Base-by-base conservation (phyloP, 2,329 filamentous ascomycete genomes). In the Diaporthe vexans region DNA sequence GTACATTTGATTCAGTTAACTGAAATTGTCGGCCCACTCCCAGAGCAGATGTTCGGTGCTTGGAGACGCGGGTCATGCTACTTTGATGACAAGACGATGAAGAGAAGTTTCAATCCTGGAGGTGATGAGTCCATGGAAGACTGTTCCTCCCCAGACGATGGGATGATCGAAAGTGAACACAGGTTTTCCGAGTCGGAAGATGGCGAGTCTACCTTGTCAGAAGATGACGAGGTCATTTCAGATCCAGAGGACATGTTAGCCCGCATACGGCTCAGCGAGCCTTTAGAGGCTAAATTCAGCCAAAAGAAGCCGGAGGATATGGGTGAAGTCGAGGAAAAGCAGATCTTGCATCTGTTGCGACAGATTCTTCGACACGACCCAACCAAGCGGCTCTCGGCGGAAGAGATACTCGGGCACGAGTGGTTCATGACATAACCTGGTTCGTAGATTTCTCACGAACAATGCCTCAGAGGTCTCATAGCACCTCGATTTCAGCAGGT, bases 1-100 rank as follows among this genome's bases (percentile, higher is more conserved):
- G 67, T 70, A n/a, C 33, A 74, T 35, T 37, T 78, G 54, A 74
- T 78, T 15, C 77, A 76, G 17, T 56, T 78, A 10, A 71, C 73
- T 13, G 70, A 77, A 19, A 73, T 76, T 63, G 33, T 79, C 46
- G 72, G 69, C 11, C 75, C 75, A 19, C 67, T 78, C 26, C 76
- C 78, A 7, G 73, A 75, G 33, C 33, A 68, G 9, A 29, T 77
- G 17, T 61, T 73, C 26, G n/a, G 15, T 11, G 76, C 73, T 26
- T 78, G 77, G 77, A 59, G 72, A 24, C 69, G 63, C 37, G 58
- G 58, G 17, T 33, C 54, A 37, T 72, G 59, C 10, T 76, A 76
- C 59, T 78, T 76, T 43, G 69, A 67, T 8, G 26, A 26, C 9
- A 37, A 11, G 7, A 40, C 10, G 10, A 51, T 10, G 15, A 67